Evolutionary conservation across 2,329 filamentous ascomycete genomes (phyloP), one percentile per base, ranked within the genome.

Genomic region (Cryphonectria nitschkei): DNA sequence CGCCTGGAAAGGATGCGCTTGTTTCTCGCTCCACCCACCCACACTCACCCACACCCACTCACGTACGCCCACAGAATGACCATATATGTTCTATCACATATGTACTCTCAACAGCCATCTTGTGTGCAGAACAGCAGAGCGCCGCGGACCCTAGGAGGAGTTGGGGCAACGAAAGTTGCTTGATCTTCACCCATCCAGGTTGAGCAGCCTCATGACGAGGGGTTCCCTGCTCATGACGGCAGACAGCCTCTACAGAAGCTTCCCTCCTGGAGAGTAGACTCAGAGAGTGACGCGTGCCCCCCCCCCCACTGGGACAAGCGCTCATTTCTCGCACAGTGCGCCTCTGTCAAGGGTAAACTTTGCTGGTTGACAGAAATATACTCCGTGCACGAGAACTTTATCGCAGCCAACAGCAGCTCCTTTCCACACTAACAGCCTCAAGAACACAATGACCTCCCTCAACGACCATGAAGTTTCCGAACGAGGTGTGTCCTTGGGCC

Each of bases 201-300:
- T 26, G 39, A 64, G 29, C 56, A 46, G 63, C 43, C 63, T 13
- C 34, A 39, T 11, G 39, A 41, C 37, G n/a, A 52, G 29, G 61
- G 63, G 3, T 37, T 43, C 63, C 63, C 63, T 65, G 63, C n/a
- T 29, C 43, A 65, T 52, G 63, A 37, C 41, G 61, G 63, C 63
- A 65, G 22, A 46, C 43, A 41, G 9, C 61, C n/a, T 65, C 29
- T 32, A 34, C 41, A 52, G 63, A 46, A 39, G 16, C 26, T 52
- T 26, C 4, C 8, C 29, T 13, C 32, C 1, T 29, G 22, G 41
- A 34, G 43, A 26, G 16, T 29, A 50, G 63, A 46, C 41, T 26
- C 63, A 52, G 41, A 52, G 43, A 46, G 61, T 43, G 61, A 64
- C 37, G 34, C 32, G 32, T 62, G 34, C 19, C 22, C 32, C 26